A percentile compares a stretch with the other conserved stretches of the same genome.
Evolutionary conservation across 2,329 filamentous ascomycete genomes (phyloP).

Genomic region (Alternaria arborescens): DNA sequence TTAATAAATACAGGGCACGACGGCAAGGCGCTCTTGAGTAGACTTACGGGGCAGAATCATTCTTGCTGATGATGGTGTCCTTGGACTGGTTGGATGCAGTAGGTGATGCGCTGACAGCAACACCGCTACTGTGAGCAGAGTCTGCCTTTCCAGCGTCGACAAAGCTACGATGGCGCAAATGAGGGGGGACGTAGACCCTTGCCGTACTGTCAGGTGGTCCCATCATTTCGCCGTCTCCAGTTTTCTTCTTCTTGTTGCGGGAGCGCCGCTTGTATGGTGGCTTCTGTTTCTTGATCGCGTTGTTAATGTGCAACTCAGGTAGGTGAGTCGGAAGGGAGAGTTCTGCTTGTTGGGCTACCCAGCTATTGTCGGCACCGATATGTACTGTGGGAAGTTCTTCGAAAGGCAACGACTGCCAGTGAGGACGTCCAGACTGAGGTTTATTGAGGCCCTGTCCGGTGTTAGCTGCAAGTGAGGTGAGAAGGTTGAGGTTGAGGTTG

Average conservation of each 20-base stretch:
- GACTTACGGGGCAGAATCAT: conserved; percentile 23
- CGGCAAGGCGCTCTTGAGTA: neutral
- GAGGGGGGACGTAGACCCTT: conserved; percentile 34
- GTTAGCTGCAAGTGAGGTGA: conserved; percentile 13
- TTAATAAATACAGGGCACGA: neutral
- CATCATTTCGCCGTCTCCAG: conserved; percentile 15
- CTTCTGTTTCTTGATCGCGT: neutral
- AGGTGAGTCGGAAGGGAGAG: conserved; percentile 2
- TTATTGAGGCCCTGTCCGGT: conserved; percentile 13
- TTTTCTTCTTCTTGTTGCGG: conserved; percentile 9
- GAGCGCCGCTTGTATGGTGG: neutral
- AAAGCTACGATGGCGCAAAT: conserved; percentile 28
- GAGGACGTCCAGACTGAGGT: conserved; percentile 3
- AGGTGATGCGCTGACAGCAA: conserved; percentile 5
- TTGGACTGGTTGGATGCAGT: conserved; percentile 18
- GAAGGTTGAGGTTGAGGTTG: neutral
- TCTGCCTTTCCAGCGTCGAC: conserved; percentile 9
- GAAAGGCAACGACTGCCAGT: conserved; percentile 11
- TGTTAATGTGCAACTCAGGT: neutral
- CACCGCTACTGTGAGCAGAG: conserved; percentile 3
- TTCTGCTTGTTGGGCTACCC: conserved; percentile 13
- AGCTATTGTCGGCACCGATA: conserved; percentile 1
- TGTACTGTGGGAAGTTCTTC: neutral
- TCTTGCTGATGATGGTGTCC: neutral
- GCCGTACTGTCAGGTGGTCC: conserved; percentile 3